These are phyloP conservation scores for Pachysandra terminalis DNA, from an alignment of 164 flowering plant species.

Conservation along the genomic window DNA sequence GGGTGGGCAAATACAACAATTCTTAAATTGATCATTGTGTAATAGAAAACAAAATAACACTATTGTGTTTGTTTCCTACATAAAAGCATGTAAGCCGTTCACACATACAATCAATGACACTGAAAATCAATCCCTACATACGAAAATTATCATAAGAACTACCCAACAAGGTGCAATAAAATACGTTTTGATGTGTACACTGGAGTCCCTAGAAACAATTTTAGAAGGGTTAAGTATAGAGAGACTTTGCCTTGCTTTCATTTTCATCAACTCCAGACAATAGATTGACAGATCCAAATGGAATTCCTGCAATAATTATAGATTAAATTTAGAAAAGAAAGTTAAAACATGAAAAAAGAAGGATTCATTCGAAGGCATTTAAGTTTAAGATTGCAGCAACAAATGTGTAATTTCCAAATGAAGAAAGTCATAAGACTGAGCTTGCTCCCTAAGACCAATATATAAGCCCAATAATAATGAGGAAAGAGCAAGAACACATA, in stretches of 20 bases:
- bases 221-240: conserved; percentile 10
- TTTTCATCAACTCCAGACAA: conserved; percentile 90
- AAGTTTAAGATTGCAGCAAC: not conserved
- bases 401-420: not conserved
- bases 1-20: too few species aligned
- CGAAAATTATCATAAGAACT: not conserved
- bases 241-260: conserved; percentile 91
- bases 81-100: not conserved
- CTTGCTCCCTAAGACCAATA: not conserved
- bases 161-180: not conserved
- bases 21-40: too few species aligned
- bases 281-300: conserved; percentile 96
- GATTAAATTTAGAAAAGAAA: not conserved
- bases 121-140: not conserved
- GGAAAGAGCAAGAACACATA: not conserved
- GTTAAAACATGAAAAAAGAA: not conserved
- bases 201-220: too few species aligned
- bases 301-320: conserved; percentile 67
- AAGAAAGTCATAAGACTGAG: not conserved
- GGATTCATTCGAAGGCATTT: not conserved
- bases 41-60: too few species aligned
- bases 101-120: not conserved
- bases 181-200: not conserved
- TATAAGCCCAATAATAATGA: not conserved
- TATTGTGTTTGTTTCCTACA: not conserved